phyloP scores from a whole-genome alignment of 208 protist species.

The Blechomonas ayalai region DNA sequence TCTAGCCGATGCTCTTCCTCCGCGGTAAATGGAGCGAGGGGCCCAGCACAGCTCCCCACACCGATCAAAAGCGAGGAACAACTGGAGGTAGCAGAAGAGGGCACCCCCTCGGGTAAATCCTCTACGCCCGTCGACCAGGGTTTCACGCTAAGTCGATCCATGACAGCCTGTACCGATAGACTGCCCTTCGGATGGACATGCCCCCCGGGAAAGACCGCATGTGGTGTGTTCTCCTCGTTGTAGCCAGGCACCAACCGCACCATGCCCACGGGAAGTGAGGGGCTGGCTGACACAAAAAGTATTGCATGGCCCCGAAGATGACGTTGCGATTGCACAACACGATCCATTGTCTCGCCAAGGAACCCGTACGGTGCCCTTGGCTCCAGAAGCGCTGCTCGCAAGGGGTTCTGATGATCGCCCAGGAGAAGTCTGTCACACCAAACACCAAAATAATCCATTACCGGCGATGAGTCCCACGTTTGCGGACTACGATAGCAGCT shows the following conservation, averaged over 20 bases:
- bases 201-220: not conserved
- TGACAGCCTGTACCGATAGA: constrained; percentile 4
- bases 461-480: constrained; percentile 62
- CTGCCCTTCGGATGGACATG: not conserved
- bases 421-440: constrained; percentile 85
- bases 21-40: constrained; percentile 11
- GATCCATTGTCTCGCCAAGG: constrained; percentile 40
- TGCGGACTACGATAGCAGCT: constrained; percentile 25
- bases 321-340: constrained; percentile 48
- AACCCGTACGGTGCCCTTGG: constrained; percentile 42
- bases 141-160: too few species aligned
- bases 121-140: too few species aligned
- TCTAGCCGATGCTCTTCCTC: constrained; percentile 19
- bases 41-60: constrained; percentile 23
- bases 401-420: constrained; percentile 38
- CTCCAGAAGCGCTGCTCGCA: constrained; percentile 54
- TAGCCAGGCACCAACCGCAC: constrained; percentile 18
- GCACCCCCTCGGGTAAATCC: too few species aligned
- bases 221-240: not conserved
- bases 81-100: not conserved
- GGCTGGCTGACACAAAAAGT: constrained; percentile 40
- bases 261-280: constrained; percentile 41
- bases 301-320: constrained; percentile 31
- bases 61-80: constrained; percentile 29
- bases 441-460: constrained; percentile 57